Conservation (phyloP, 2,329 filamentous ascomycete species). For the Colletotrichum brevisporum region DNA sequence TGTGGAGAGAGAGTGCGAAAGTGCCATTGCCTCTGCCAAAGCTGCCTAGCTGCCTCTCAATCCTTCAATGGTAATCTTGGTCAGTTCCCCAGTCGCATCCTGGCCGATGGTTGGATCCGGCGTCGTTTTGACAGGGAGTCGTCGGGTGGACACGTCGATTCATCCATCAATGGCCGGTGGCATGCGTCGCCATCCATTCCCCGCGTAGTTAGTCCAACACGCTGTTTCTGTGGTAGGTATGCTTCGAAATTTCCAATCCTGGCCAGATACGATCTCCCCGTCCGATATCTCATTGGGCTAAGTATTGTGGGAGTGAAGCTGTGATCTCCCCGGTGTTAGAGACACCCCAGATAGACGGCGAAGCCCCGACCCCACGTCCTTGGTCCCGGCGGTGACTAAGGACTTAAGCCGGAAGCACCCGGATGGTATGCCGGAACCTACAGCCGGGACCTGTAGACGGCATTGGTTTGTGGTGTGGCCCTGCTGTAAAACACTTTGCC, state of each 20-base stretch:
- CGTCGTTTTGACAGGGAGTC: conserved; percentile 14
- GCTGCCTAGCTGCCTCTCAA: conserved; percentile 9
- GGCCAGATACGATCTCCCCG: no score
- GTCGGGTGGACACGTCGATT: conserved; percentile 11
- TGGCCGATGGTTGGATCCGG: neutral
- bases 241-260: no score
- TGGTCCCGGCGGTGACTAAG: conserved; percentile 1
- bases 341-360: neutral
- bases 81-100: conserved; percentile 16
- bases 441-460: neutral
- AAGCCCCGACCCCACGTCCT: neutral
- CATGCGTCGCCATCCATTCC: no score
- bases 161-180: conserved; percentile 11
- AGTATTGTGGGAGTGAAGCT: no score
- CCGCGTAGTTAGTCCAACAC: no score
- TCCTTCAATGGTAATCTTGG: neutral
- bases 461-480: neutral
- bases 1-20: conserved; percentile 24
- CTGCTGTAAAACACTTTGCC: neutral
- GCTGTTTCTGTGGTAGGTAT: no score
- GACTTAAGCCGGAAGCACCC: conserved; percentile 5
- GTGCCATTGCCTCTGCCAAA: conserved; percentile 1
- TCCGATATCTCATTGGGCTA: no score
- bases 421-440: neutral
- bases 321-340: no score